Percentiles rank a stretch among this genome's conserved stretches.
Evolutionary conservation across 73 alveolate genomes (phyloP).

Genomic region (Paramecium bursaria): DNA sequence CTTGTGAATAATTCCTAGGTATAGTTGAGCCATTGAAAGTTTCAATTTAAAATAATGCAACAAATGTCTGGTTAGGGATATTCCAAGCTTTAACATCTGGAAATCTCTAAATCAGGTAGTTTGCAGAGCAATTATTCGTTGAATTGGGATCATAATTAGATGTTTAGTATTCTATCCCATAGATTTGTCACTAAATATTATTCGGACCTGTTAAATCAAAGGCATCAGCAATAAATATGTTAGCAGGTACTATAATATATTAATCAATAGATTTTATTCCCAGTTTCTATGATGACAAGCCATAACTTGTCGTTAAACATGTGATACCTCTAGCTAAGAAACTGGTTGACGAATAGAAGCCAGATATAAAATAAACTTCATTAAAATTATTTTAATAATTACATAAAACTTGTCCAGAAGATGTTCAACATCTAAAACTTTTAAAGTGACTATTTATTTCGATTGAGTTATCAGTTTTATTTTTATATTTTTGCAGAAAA

Average conservation of each 20-base stretch:
- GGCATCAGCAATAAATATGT: slow-evolving; percentile 42
- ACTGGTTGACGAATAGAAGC: slow-evolving; percentile 43
- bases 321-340: slow-evolving; percentile 50
- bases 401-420: slow-evolving; percentile 42
- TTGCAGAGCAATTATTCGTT: slow-evolving; percentile 33
- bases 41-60: slow-evolving; percentile 6
- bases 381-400: slow-evolving; percentile 19
- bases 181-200: slow-evolving; percentile 18
- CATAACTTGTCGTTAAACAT: slow-evolving; percentile 36
- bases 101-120: slow-evolving; percentile 13
- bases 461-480: no score
- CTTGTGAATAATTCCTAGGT: slow-evolving; percentile 34
- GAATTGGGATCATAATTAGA: slow-evolving; percentile 26
- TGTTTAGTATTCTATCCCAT: slow-evolving; percentile 36
- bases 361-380: slow-evolving; percentile 49
- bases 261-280: slow-evolving; percentile 28
- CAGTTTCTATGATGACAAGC: slow-evolving; percentile 37
- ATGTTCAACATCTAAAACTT: slow-evolving; percentile 40
- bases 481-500: no score
- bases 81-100: background rate
- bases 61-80: slow-evolving; percentile 37
- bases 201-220: slow-evolving; percentile 55
- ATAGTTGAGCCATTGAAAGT: slow-evolving; percentile 61
- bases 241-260: slow-evolving; percentile 34
- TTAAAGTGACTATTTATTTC: slow-evolving; percentile 33